Base-by-base conservation (phyloP, 768 basidiomycete species). In the Suillus cothurnatus region DNA sequence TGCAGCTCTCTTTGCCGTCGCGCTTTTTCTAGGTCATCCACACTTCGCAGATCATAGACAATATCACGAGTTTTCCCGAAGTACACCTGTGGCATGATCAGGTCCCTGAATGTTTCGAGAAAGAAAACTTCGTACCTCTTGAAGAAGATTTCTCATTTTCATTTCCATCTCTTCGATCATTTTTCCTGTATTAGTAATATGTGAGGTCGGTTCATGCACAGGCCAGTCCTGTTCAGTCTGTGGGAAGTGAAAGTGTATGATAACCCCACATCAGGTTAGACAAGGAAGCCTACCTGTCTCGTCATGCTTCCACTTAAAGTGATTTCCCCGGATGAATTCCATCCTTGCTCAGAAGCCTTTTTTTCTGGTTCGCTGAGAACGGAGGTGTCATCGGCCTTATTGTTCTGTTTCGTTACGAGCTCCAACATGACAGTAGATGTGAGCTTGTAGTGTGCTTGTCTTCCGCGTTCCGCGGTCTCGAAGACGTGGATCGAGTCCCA, bases 401-500 rank as follows among this genome's bases (percentile, higher is more conserved):
- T 78, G 32, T 74, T 76, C 65, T 73, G 80, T 60, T 80, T 83
- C 38, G 88, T 90, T 60, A 91, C 81, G 34, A 99, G 86, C 69
- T 95, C 93, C 21, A 99, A 88, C 94, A 99, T 97, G 62, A 99
- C 87, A 2, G 97, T 99, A 50, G 94, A 96, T 2, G 97, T 99
- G 61, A 99, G 83, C 79, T 98, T 98, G 81, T 99, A 99, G 71
- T 94, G 94, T 5, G 97, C 95, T 70, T 92, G 89, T 58, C 97
- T 85, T 6, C 93, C 95, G 53, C 95, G 88, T 73, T 97, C 95
- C n/a, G 86, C 84, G 2, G 92, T 86, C 77, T 99, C 97, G 70
- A 99, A 98, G 61, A 99, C 97, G 73, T 99, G 97, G 67, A 99
- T 94, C 2, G 95, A 97, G 74, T 99, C 96, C 97, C 97, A 99